Base-by-base conservation (phyloP, 371 early-diverging fungal genomes). In the Lichtheimia ramosa region DNA sequence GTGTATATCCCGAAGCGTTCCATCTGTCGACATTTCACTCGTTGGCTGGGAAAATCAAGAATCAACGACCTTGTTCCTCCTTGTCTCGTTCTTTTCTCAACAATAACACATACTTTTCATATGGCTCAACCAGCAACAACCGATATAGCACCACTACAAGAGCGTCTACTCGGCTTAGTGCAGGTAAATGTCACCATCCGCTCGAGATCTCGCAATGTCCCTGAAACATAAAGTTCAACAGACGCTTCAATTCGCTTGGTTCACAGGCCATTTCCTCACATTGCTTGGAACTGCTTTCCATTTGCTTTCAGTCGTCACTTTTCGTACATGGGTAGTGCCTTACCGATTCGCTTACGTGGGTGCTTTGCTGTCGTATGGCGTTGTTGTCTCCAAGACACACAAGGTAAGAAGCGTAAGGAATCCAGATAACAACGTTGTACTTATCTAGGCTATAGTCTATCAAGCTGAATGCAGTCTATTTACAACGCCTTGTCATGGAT, bases 361-460 rank as follows among this genome's bases (percentile, higher is more conserved):
- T 12, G 89, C 92, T 10, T 58, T 91, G 5, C 56, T 89, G 27
- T 87, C 89, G 48, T 96, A 96, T 70, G 88, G 88, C 50, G 92
- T 96, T 23, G 93, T 95, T 53, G 83, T 93, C 52, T 92, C 90
- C 83, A 94, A 92, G 68, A 85, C 91, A 10, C 89, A 90, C 68
- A 89, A 89, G 56, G 90, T 91, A 83, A 81, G 21, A 46, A 7
- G 3, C n/a, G 16, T 6, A 16, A 2, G 18, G 2, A 0, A 16
- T 2, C n/a, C 25, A 5, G n/a, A n/a, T n/a, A n/a, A 46, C 21
- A n/a, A 3, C 46, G 16, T 18, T 0, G 16, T 46, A 16, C 21
- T 46, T 16, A 46, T 46, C 10, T 16, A 16, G 0, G 2, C 10
- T 46, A 46, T 21, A 21, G 46, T 21, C 46, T 8, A 90, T 90